phyloP scores from a whole-genome alignment of 352 stramenopile genomes.

The Globisporangium ultimum region DNA sequence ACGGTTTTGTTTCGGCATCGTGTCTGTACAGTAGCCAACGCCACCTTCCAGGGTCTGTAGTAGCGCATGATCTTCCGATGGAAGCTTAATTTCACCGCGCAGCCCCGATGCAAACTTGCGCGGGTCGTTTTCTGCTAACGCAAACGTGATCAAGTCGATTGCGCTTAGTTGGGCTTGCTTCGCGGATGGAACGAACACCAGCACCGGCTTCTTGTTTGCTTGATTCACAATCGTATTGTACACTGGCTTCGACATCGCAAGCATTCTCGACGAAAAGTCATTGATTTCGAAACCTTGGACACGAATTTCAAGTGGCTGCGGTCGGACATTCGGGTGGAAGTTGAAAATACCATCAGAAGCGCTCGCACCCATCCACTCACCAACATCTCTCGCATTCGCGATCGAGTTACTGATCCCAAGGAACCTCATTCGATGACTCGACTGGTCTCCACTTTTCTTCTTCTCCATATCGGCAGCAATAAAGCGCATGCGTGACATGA shows the following conservation, averaged over 20 bases:
- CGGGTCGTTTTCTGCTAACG: slow-evolving; percentile 79
- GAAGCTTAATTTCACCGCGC: slow-evolving; percentile 31
- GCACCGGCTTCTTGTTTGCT: slow-evolving; percentile 77
- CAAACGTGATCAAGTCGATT: slow-evolving; percentile 99
- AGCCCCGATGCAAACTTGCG: slow-evolving; percentile 54
- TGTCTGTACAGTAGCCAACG: slow-evolving; percentile 95
- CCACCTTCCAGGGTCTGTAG: slow-evolving; percentile 93
- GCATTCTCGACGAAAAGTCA: slow-evolving; percentile 95
- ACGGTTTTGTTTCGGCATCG: slow-evolving; percentile 90
- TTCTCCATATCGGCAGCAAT: slow-evolving; percentile 90
- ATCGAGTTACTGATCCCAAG: slow-evolving; percentile 95
- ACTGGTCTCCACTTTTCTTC: slow-evolving; percentile 41
- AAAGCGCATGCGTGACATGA: slow-evolving; percentile 98
- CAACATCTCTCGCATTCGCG: slow-evolving; percentile 97
- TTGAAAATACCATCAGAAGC: slow-evolving; percentile 87
- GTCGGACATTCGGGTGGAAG: slow-evolving; percentile 95
- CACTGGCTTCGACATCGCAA: slow-evolving; percentile 98
- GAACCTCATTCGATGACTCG: slow-evolving; percentile 77
- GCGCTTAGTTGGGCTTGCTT: slow-evolving; percentile 98
- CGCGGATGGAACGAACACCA: slow-evolving; percentile 97
- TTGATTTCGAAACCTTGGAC: slow-evolving; percentile 98
- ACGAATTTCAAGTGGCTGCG: slow-evolving; percentile 95
- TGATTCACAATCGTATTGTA: slow-evolving; percentile 95
- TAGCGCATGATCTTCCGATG: slow-evolving; percentile 88
- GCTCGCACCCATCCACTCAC: slow-evolving; percentile 96